A percentile compares a stretch with the other conserved stretches of the same genome.
phyloP scores from a whole-genome alignment of 169 alveolate species.

The Cryptosporidium sp. region DNA sequence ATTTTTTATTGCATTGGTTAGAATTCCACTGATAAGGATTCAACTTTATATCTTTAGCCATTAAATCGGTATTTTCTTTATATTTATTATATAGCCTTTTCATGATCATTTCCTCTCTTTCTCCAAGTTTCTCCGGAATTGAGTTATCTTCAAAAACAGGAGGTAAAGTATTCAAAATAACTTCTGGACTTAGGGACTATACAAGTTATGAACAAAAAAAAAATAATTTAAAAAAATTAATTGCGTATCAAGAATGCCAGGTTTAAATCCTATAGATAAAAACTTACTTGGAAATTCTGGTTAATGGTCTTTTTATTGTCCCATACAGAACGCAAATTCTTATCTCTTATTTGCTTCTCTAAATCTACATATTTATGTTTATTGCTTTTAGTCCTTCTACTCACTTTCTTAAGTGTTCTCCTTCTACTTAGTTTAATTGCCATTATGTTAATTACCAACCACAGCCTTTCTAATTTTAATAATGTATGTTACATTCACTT shows the following conservation, averaged over 20 bases:
- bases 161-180: slow-evolving; percentile 28
- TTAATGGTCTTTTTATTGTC: slow-evolving; percentile 41
- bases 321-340: slow-evolving; percentile 46
- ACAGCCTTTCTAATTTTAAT: neutral
- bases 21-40: slow-evolving; percentile 74
- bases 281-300: slow-evolving; percentile 67
- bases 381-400: slow-evolving; percentile 62
- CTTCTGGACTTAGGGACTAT: slow-evolving; percentile 18
- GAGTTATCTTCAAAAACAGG: slow-evolving; percentile 8
- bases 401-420: slow-evolving; percentile 45
- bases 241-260: neutral
- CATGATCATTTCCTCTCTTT: slow-evolving; percentile 51
- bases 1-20: slow-evolving; percentile 37
- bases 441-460: neutral
- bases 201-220: neutral
- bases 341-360: slow-evolving; percentile 74
- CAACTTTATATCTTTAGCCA: slow-evolving; percentile 44
- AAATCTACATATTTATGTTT: slow-evolving; percentile 55
- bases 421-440: slow-evolving; percentile 70
- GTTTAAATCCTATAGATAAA: neutral
- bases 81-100: slow-evolving; percentile 18
- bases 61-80: slow-evolving; percentile 9
- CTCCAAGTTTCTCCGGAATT: slow-evolving; percentile 51
- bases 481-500: neutral
- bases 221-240: neutral